Evolutionary conservation across 164 flowering plant species (phyloP), one percentile per base, ranked within the genome.

Genomic region (Euptelea pleiosperma): DNA sequence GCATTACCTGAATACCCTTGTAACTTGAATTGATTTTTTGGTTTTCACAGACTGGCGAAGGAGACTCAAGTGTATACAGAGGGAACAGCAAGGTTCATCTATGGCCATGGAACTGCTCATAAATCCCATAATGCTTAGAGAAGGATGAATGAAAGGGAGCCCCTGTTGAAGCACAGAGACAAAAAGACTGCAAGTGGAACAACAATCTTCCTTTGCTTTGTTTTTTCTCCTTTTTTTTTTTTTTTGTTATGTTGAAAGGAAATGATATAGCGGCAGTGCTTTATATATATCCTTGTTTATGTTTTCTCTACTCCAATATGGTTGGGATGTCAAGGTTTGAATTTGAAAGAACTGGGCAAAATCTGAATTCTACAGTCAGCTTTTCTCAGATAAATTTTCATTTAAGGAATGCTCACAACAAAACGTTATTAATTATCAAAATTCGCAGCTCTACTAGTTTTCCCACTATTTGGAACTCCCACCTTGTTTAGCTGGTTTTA

Each of bases 31-130:
- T 30, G 15, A 16, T 44, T n/a, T 42, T 29, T 1, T 9, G n/a
- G n/a, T 7, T 2, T 42, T 37, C 36, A 41, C 83, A 87, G 97
- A 49, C 65, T 91, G 60, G 75, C 78, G 48, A 82, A 78, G 68
- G 96, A 91, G 73, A 86, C 97, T 25, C 88, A 91, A 49, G 87
- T 91, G 8, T 91, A 91, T 76, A 84, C 96, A 0, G 97, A 91
- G 43, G 89, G 77, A 64, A 70, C 79, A 22, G 96, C 93, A 26
- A 87, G 85, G 79, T 91, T 87, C 73, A 86, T 91, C 40, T 79
- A 91, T 69, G 96, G 97, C 15, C 83, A 86, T 72, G 91, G 93
- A 8, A 62, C 62, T 55, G 84, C 62, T 37, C 52, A 63, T 58
- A 83, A 70, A 53, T 50, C 76, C 28, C 60, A 53, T 34, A 69